phyloP scores from a whole-genome alignment of 805 yeast species.

The Candida anglica region DNA sequence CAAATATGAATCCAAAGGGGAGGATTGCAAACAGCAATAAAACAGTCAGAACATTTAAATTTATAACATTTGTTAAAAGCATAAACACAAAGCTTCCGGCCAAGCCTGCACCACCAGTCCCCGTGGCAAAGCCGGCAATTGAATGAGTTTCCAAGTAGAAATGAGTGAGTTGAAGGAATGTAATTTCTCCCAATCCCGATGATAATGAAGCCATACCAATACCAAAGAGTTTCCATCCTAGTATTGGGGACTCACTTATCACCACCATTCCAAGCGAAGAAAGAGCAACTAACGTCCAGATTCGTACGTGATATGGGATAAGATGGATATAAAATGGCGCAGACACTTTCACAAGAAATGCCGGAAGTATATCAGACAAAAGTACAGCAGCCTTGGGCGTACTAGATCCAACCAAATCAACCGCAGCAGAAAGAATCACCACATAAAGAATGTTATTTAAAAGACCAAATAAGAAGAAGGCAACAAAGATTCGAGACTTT shows the following conservation, averaged over 20 bases:
- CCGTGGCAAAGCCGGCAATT: slow-evolving; percentile 84
- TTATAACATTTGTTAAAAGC: slow-evolving; percentile 66
- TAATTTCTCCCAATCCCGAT: slow-evolving; percentile 87
- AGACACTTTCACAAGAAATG: slow-evolving; percentile 62
- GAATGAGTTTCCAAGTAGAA: slow-evolving; percentile 54
- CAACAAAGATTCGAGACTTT: slow-evolving; percentile 36
- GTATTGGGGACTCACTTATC: slow-evolving; percentile 43
- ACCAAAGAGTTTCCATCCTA: slow-evolving; percentile 53
- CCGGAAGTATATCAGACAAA: slow-evolving; percentile 82
- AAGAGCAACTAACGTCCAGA: slow-evolving; percentile 50
- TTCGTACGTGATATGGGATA: slow-evolving; percentile 55
- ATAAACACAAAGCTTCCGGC: slow-evolving; percentile 73
- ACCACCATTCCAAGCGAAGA: slow-evolving; percentile 74
- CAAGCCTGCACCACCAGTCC: slow-evolving; percentile 95
- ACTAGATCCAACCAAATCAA: slow-evolving; percentile 79
- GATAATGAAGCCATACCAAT: slow-evolving; percentile 76
- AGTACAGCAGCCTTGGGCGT: slow-evolving; percentile 85
- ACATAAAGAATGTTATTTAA: slow-evolving; percentile 88
- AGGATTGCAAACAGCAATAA: slow-evolving; percentile 53
- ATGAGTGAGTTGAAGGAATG: slow-evolving; percentile 85
- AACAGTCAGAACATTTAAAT: slow-evolving; percentile 49
- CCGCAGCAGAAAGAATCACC: slow-evolving; percentile 86
- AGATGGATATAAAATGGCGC: slow-evolving; percentile 79
- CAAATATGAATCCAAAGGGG: slow-evolving; percentile 49
- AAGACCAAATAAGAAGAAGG: slow-evolving; percentile 83